Evolutionary conservation across 129 eudicot genomes (phyloP).

Genomic region (Flaveria ramosissima): DNA sequence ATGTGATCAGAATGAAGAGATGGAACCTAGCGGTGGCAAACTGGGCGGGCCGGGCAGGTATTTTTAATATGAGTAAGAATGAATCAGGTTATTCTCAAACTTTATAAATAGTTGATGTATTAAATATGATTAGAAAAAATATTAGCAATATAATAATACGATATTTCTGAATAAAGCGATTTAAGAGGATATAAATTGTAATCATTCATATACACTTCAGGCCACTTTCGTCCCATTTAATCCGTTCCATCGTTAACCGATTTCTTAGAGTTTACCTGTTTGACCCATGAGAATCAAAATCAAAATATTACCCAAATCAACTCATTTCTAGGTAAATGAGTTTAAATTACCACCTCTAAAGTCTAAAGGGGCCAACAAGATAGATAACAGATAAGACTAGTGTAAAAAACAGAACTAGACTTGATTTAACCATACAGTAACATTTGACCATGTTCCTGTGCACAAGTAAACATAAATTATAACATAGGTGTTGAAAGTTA

Average conservation of each 20-base stretch:
- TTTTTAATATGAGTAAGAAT: not conserved
- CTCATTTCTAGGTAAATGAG: not conserved
- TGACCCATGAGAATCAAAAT: conserved; percentile 2
- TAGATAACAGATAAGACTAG: not conserved
- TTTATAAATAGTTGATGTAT: not conserved
- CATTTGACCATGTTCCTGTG: not conserved
- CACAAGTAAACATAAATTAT: not conserved
- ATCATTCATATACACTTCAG: not conserved
- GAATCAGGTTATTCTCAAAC: not conserved
- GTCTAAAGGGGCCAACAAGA: not conserved
- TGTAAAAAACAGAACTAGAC: not conserved
- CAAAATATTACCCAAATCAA: not conserved
- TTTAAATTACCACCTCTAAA: not conserved
- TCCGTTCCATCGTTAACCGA: not conserved
- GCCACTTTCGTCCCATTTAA: not conserved
- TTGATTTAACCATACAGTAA: not conserved
- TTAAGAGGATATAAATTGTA: conserved; percentile 5
- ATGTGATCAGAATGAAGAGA: not conserved
- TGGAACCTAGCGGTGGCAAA: not conserved
- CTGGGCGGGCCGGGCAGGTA: not conserved
- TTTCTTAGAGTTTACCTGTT: not conserved
- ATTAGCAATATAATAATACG: not conserved
- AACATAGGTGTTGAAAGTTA: conserved; percentile 13
- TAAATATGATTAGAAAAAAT: not conserved
- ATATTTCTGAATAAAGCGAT: not conserved